These are phyloP conservation scores for Pythium dissimile DNA, from an alignment of 352 stramenopile species.

Conservation along the genomic window DNA sequence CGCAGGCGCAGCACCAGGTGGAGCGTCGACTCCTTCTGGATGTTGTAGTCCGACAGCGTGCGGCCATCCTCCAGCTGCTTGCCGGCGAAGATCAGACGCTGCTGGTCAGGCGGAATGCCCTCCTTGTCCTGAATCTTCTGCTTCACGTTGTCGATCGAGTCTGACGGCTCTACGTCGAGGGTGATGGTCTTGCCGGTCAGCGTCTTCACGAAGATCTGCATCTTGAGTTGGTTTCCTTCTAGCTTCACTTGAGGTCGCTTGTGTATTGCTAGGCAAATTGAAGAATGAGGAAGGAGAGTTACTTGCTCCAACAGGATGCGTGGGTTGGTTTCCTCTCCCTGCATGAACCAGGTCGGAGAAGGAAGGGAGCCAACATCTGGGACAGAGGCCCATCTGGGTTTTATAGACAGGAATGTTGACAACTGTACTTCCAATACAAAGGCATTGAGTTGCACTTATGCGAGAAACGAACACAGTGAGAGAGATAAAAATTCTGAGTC, in stretches of 20 bases:
- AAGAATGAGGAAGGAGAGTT: conserved; percentile 17
- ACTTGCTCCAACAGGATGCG: not conserved
- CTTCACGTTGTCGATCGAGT: conserved; percentile 96
- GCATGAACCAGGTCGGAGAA: conserved; percentile 7
- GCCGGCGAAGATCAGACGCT: conserved; percentile 91
- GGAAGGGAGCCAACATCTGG: not conserved
- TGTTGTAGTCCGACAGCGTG: conserved; percentile 30
- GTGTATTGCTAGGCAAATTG: conserved; percentile 21
- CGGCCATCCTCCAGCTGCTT: conserved; percentile 29
- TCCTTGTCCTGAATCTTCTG: conserved; percentile 94
- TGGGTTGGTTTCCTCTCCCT: not conserved
- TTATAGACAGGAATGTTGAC: conserved; percentile 1
- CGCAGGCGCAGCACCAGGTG: conserved; percentile 11
- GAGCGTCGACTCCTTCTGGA: conserved; percentile 86
- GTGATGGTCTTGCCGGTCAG: conserved; percentile 91
- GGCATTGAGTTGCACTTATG: not conserved
- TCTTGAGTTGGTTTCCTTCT: conserved; percentile 12
- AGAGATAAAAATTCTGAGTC: conserved; percentile 5
- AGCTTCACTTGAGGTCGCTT: conserved; percentile 11
- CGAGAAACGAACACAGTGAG: not conserved
- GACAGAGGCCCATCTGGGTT: conserved; percentile 5
- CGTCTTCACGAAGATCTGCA: conserved; percentile 81
- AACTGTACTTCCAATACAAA: not conserved
- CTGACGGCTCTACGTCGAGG: conserved; percentile 89
- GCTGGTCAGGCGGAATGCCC: conserved; percentile 93